Percentiles rank a stretch among this genome's conserved stretches.
Evolutionary conservation across 1,139 yeast species (phyloP).

Genomic region (Suhomyces taliae): DNA sequence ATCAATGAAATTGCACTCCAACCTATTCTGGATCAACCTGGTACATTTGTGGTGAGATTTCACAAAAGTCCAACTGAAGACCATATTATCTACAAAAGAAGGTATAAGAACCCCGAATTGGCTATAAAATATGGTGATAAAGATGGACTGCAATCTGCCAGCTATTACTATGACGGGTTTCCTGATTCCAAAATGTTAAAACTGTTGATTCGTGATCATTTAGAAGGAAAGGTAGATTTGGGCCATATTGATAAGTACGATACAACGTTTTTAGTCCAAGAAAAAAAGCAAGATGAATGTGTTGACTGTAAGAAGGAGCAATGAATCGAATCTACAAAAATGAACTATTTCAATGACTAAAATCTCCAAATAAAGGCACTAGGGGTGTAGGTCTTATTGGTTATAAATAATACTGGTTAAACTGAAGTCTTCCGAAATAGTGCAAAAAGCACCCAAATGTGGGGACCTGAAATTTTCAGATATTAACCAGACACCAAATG

Average conservation of each 20-base stretch:
- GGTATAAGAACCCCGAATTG: conserved; percentile 32
- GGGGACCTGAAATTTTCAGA: too few relatives aligned
- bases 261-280: conserved; percentile 4
- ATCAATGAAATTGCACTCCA: conserved; percentile 41
- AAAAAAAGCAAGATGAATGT: neutral
- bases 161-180: conserved; percentile 43
- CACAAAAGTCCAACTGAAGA: conserved; percentile 11
- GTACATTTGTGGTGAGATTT: conserved; percentile 35
- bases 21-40: conserved; percentile 41
- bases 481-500: too few relatives aligned
- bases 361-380: too few relatives aligned
- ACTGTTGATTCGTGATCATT: conserved; percentile 32
- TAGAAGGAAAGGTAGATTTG: conserved; percentile 23
- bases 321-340: neutral
- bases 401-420: too few relatives aligned
- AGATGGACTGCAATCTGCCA: conserved; percentile 28
- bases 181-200: conserved; percentile 48
- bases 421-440: too few relatives aligned
- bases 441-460: too few relatives aligned
- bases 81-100: conserved; percentile 35
- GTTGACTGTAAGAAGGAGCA: neutral
- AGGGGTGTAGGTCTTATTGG: too few relatives aligned
- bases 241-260: conserved; percentile 37
- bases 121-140: conserved; percentile 18
- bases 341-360: too few relatives aligned